Evolutionary conservation across 2,329 filamentous ascomycete genomes (phyloP).

Genomic region (Clonostachys byssicola): DNA sequence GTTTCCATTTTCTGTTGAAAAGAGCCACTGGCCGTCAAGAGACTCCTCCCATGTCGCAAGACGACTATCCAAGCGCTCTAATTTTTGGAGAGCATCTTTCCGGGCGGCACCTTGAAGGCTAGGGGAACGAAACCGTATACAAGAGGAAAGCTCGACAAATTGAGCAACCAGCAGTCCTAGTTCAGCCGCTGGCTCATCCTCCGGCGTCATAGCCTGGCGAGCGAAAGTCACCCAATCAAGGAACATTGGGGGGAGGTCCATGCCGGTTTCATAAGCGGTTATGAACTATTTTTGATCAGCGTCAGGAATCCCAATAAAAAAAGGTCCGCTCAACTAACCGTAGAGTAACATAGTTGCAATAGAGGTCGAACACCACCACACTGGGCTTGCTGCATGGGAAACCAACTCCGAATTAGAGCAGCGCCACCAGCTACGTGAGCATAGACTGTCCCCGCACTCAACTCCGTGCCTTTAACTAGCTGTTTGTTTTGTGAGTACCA

Average conservation of each 20-base stretch:
- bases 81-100: too few relatives aligned
- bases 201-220: constrained; percentile 22
- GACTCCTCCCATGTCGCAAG: constrained; percentile 32
- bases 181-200: constrained; percentile 32
- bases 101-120: too few relatives aligned
- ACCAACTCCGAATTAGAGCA: constrained; percentile 46
- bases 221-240: constrained; percentile 37
- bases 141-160: constrained; percentile 31
- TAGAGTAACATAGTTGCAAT: constrained; percentile 50
- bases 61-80: constrained; percentile 22
- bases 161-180: constrained; percentile 33
- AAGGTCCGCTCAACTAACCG: constrained; percentile 30
- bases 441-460: constrained; percentile 43
- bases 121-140: constrained; percentile 22
- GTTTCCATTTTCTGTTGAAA: constrained; percentile 20
- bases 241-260: constrained; percentile 31
- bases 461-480: constrained; percentile 35
- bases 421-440: constrained; percentile 57
- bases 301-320: too few relatives aligned
- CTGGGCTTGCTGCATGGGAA: constrained; percentile 28
- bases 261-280: constrained; percentile 32
- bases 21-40: constrained; percentile 28
- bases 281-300: constrained; percentile 29
- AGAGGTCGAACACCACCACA: constrained; percentile 45
- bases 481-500: constrained; percentile 13